Percentiles rank a stretch among this genome's conserved stretches.
Conservation (phyloP, 2,329 filamentous ascomycete species). For the Fusarium sp. region DNA sequence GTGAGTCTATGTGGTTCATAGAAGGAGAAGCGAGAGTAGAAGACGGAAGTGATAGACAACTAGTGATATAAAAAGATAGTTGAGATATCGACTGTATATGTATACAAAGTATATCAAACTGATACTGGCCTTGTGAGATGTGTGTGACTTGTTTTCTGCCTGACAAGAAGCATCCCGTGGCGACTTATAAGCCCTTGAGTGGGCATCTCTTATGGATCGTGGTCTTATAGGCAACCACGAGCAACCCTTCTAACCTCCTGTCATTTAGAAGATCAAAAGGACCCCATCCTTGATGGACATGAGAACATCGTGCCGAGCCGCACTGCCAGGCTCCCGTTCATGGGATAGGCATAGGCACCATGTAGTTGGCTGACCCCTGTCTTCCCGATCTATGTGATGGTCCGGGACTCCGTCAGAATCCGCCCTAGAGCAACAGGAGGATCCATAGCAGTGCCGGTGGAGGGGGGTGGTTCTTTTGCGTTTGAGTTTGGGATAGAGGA, state of each 20-base stretch:
- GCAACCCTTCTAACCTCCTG: background rate
- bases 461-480: background rate
- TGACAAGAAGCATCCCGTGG: slow-evolving; percentile 34
- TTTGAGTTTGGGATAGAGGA: background rate
- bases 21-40: background rate
- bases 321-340: slow-evolving; percentile 45
- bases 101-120: slow-evolving; percentile 6
- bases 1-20: slow-evolving; percentile 23
- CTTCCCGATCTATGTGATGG: slow-evolving; percentile 21
- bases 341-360: slow-evolving; percentile 35
- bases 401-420: slow-evolving; percentile 17
- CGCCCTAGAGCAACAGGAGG: slow-evolving; percentile 1
- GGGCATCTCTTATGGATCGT: slow-evolving; percentile 14
- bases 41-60: slow-evolving; percentile 11
- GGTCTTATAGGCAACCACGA: slow-evolving; percentile 37
- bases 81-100: slow-evolving; percentile 5
- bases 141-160: slow-evolving; percentile 29
- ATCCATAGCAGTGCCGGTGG: background rate
- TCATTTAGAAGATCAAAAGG: background rate
- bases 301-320: slow-evolving; percentile 41
- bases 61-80: slow-evolving; percentile 3
- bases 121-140: background rate
- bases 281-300: slow-evolving; percentile 26
- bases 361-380: slow-evolving; percentile 18
- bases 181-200: slow-evolving; percentile 31